phyloP scores from a whole-genome alignment of 1,284 basidiomycete genomes.

The Sporisorium exsertum region DNA sequence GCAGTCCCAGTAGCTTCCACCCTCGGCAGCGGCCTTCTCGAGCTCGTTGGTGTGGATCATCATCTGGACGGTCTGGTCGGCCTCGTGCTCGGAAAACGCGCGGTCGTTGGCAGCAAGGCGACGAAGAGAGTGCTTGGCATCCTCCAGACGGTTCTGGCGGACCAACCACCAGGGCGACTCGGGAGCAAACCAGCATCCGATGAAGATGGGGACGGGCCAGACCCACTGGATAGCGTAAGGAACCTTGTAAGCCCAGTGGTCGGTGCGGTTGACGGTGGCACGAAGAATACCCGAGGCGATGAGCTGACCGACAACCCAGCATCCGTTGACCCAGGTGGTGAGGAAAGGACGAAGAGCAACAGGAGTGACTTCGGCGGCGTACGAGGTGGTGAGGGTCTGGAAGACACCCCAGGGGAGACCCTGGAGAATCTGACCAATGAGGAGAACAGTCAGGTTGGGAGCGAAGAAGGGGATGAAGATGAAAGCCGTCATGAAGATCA shows the following conservation, averaged over 20 bases:
- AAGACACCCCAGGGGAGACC: conserved; percentile 71
- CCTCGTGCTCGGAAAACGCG: conserved; percentile 66
- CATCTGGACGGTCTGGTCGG: conserved; percentile 71
- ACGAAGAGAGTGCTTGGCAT: conserved; percentile 70
- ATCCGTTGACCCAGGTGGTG: conserved; percentile 72
- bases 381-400: conserved; percentile 72
- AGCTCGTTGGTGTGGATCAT: conserved; percentile 71
- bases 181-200: conserved; percentile 67
- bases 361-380: conserved; percentile 73
- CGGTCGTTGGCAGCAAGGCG: conserved; percentile 68
- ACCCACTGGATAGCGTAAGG: conserved; percentile 72
- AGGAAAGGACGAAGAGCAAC: conserved; percentile 72
- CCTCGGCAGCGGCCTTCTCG: conserved; percentile 68
- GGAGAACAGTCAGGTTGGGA: conserved; percentile 68
- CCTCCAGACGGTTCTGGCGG: conserved; percentile 71
- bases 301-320: conserved; percentile 71
- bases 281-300: conserved; percentile 71
- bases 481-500: conserved; percentile 66
- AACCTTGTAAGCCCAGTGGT: conserved; percentile 69
- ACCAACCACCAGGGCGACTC: conserved; percentile 72
- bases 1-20: conserved; percentile 71
- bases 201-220: conserved; percentile 67
- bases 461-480: conserved; percentile 71
- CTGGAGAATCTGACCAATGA: conserved; percentile 69
- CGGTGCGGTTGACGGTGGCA: conserved; percentile 61